Evolutionary conservation across 805 yeast species (phyloP), one percentile per base, ranked within the genome.

Genomic region (Metschnikowia kofuensis): DNA sequence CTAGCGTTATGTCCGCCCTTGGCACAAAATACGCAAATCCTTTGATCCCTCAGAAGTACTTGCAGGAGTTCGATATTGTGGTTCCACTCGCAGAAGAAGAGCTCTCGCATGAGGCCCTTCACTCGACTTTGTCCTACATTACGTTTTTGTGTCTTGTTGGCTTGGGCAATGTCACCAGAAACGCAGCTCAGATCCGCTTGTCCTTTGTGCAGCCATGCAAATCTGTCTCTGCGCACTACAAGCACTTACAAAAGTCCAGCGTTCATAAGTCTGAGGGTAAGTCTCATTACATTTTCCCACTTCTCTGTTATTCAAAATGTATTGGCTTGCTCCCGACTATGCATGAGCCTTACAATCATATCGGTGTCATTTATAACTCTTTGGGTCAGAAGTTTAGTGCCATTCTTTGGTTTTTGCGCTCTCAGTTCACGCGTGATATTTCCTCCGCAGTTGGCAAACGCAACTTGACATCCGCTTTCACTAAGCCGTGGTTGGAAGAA

Each of bases 341-440:
- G 48, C 87, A 87, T 45, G 90, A 84, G 57, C 84, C 82, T 29
- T 79, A 79, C 55, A 80, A 80, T 54, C 83, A 80, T 55, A 72
- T 80, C 42, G 87, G 84, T 2, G 76, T 72, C 60, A 68, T 74
- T 21, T 54, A 58, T 51, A 72, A 72, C 50, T 44, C 62, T n/a
- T 49, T 70, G 42, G 77, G 74, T 47, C 78, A 77, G 51, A 74
- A 73, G 45, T 74, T 68, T 49, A 66, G 67, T 42, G 79, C 83
- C 27, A 69, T 75, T 36, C 74, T 79, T 51, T 79, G 82, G 70
- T 77, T 80, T 45, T 67, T 79, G 41, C 69, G 88, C 54, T 80
- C 87, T 2, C 73, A 76, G 16, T 69, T 78, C 53, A 77, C 87
- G 12, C 74, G 84, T 49, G 68, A 76, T 30, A 76, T 72, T 0